Base-by-base conservation (phyloP, 2,329 filamentous ascomycete species). In the Penicillium italicum region DNA sequence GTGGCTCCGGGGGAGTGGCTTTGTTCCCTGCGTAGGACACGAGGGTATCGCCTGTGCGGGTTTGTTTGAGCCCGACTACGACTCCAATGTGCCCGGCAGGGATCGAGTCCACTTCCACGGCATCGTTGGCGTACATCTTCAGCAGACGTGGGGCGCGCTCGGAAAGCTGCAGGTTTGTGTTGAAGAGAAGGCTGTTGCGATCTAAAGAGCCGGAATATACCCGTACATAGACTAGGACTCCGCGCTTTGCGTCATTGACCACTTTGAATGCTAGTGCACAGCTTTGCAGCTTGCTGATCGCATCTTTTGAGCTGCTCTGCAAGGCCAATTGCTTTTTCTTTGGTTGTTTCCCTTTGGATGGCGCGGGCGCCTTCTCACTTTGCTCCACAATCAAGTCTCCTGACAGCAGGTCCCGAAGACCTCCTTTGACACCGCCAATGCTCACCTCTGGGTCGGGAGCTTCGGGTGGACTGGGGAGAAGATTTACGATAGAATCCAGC, bases 21-120 rank as follows among this genome's bases (percentile, higher is more conserved):
- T 84, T 85, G 41, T 80, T 77, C 7, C 83, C 84, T 24, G 83
- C 79, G 63, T 90, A 91, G 2, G 88, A 85, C 33, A 97, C 83
- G 16, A 99, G 76, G 0, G 94, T 99, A 68, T 99, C 94, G 1
- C 94, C 94, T 1, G 94, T 99, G 36, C 94, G 83, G n/a, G 93
- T 88, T 66, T 88, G 84, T 70, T 96, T 97, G 18, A 97, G 82
- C 0, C 93, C 94, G 14, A 89, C 87, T 48, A 99, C 87, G 4
- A 96, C 94, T 31, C 94, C 94, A 58, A 99, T 99, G 69, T 97
- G 92, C 0, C 94, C 94, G 0, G 90, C 85, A 3, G 85, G 79
- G 36, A 99, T 88, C 28, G 86, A 84, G 20, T 87, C 83, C 22
- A 97, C 87, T 61, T 97, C 91, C 16, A 95, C 84, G 0, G 92